Evolutionary conservation across 495 filamentous ascomycete species (phyloP).

Genomic region (Penicillium dipodomyicola): DNA sequence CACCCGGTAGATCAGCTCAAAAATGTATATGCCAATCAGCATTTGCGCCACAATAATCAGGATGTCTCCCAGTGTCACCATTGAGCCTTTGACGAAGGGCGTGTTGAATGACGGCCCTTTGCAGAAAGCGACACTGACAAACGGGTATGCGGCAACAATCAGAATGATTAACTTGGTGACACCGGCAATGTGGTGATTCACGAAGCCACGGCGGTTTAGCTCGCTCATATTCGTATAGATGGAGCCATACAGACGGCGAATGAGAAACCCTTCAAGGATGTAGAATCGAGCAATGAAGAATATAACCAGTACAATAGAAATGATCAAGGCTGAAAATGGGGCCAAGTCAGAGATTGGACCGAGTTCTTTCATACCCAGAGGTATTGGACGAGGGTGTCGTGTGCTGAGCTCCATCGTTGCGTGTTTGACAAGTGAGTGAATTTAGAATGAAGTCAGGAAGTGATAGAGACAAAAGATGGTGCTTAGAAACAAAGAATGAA

Average conservation of each 20-base stretch:
- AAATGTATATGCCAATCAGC: slow-evolving; percentile 49
- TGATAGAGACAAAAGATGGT: not conserved
- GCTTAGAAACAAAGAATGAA: not conserved
- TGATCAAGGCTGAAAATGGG: slow-evolving; percentile 45
- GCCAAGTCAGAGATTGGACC: slow-evolving; percentile 39
- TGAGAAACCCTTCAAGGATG: slow-evolving; percentile 43
- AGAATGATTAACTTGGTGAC: slow-evolving; percentile 45
- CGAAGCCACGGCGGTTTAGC: slow-evolving; percentile 41
- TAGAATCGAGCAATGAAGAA: slow-evolving; percentile 46
- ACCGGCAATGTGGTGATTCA: slow-evolving; percentile 52
- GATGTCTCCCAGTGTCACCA: slow-evolving; percentile 43
- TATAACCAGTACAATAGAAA: slow-evolving; percentile 42
- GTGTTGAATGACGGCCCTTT: slow-evolving; percentile 31
- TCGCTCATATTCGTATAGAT: slow-evolving; percentile 40
- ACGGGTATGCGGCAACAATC: slow-evolving; percentile 44
- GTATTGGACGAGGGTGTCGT: not conserved
- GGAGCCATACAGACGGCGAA: slow-evolving; percentile 35
- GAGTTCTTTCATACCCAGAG: slow-evolving; percentile 4
- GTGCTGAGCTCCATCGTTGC: not conserved
- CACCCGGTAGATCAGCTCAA: slow-evolving; percentile 46
- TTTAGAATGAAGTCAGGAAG: not conserved
- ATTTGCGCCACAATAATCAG: slow-evolving; percentile 44
- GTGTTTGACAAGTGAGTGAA: not conserved
- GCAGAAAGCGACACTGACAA: slow-evolving; percentile 41
- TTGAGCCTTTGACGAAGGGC: slow-evolving; percentile 26